Evolutionary conservation across 2,329 filamentous ascomycete genomes (phyloP).

Genomic region (Beauveria asiatica): DNA sequence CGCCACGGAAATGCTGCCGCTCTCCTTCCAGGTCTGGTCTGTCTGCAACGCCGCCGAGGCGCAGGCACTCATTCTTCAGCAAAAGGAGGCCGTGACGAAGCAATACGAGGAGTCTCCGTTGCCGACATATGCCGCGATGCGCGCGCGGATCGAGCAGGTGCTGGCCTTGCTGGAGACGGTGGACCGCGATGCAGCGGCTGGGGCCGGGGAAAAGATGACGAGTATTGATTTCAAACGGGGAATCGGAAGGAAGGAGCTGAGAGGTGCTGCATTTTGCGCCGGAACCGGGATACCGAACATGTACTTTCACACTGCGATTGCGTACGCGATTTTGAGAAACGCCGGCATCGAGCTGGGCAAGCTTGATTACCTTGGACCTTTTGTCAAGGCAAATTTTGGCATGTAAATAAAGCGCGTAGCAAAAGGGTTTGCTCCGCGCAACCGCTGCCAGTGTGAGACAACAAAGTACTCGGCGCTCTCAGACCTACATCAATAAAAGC

Average conservation of each 20-base stretch:
- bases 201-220: conserved; percentile 20
- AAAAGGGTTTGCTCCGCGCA: no score
- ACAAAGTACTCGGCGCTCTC: no score
- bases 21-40: conserved; percentile 22
- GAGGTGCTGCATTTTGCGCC: conserved; percentile 33
- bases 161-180: conserved; percentile 10
- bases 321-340: conserved; percentile 52
- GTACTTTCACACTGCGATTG: conserved; percentile 53
- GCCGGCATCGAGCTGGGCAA: conserved; percentile 57
- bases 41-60: conserved; percentile 11
- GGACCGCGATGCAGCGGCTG: conserved; percentile 20
- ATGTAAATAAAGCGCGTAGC: neutral
- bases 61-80: neutral
- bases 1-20: conserved; percentile 22
- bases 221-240: conserved; percentile 22
- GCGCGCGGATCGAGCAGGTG: conserved; percentile 23
- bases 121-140: conserved; percentile 25
- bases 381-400: conserved; percentile 5
- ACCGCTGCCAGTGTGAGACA: no score
- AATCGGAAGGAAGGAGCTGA: conserved; percentile 17
- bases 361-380: conserved; percentile 39
- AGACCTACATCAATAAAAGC: no score
- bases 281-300: conserved; percentile 49
- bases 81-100: neutral
- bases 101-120: conserved; percentile 13